Conservation (phyloP, 306 rosid genomes). For the Vigna trinervia region DNA sequence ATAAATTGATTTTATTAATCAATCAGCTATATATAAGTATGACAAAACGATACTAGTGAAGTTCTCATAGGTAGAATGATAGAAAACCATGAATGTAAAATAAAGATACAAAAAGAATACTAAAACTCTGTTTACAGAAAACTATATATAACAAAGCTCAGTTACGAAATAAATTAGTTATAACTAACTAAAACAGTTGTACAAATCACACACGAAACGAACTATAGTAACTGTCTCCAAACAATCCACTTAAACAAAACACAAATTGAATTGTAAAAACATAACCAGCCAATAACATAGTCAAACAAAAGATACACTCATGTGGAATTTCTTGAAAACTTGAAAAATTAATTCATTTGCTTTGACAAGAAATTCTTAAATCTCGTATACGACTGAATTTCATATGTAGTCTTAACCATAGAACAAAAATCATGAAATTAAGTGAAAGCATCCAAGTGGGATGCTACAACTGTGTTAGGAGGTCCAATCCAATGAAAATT, state of each 20-base stretch:
- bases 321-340: neutral
- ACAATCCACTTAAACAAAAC: too few species aligned
- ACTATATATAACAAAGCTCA: too few species aligned
- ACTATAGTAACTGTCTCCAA: too few species aligned
- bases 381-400: neutral
- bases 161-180: too few species aligned
- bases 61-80: neutral
- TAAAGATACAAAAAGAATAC: too few species aligned
- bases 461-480: neutral
- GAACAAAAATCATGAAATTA: neutral
- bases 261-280: too few species aligned
- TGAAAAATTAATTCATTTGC: neutral
- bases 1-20: constrained; percentile 23
- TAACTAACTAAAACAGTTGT: too few species aligned
- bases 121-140: too few species aligned
- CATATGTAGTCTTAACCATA: constrained; percentile 14
- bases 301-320: too few species aligned
- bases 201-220: too few species aligned
- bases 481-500: neutral
- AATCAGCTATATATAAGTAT: constrained; percentile 19
- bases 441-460: neutral
- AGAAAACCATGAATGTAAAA: too few species aligned
- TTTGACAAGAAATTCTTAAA: neutral
- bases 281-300: too few species aligned
- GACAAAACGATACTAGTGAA: constrained; percentile 32